Percentiles rank a stretch among this genome's conserved stretches.
Conservation (phyloP, 306 rosid species). For the Fragaria nilgerrensis region DNA sequence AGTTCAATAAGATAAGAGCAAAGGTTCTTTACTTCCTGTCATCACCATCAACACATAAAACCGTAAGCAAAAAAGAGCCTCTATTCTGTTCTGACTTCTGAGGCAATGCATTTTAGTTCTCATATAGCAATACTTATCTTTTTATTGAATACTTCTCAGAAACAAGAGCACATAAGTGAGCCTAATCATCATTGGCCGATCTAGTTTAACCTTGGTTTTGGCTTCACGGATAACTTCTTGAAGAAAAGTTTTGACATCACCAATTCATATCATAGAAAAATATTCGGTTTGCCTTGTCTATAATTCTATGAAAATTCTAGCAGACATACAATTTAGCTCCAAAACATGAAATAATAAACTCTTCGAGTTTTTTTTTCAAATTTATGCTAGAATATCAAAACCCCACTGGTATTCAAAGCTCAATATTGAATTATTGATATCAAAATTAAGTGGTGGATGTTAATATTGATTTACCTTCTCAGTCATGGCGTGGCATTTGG, state of each 20-base stretch:
- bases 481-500: conserved; percentile 73
- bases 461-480: conserved; percentile 54
- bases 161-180: no score
- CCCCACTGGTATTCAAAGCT: not conserved
- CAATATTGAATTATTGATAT: not conserved
- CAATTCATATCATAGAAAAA: no score
- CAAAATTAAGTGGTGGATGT: not conserved
- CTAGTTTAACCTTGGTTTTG: no score
- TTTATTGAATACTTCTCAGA: not conserved
- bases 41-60: conserved; percentile 11
- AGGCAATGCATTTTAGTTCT: not conserved
- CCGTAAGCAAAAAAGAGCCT: not conserved
- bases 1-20: conserved; percentile 63
- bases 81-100: not conserved
- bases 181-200: no score
- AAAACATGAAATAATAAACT: not conserved
- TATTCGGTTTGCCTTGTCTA: not conserved
- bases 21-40: conserved; percentile 73
- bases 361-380: not conserved
- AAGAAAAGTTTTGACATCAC: no score
- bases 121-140: not conserved
- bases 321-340: not conserved
- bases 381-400: not conserved
- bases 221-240: no score
- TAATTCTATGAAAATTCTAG: not conserved